A percentile compares a stretch with the other conserved stretches of the same genome.
These are phyloP conservation scores for Pelargonium australe DNA, from an alignment of 441 rosid genomes.

Conservation along the genomic window DNA sequence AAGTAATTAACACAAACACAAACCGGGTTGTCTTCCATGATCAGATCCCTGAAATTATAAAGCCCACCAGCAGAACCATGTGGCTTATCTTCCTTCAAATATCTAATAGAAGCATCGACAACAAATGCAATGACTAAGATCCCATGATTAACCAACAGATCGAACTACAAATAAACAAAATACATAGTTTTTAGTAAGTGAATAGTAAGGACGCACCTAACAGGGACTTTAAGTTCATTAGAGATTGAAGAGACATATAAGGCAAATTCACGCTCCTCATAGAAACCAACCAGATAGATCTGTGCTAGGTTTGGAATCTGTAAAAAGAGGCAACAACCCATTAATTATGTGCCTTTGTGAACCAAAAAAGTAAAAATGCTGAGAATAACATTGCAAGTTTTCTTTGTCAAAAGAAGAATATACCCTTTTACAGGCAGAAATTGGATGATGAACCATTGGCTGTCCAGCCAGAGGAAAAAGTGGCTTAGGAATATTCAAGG, in stretches of 20 bases:
- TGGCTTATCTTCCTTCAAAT: constrained; percentile 81
- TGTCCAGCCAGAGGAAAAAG: constrained; percentile 83
- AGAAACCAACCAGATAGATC: constrained; percentile 75
- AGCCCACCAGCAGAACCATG: constrained; percentile 98
- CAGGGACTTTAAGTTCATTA: constrained; percentile 72
- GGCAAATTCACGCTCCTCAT: constrained; percentile 76
- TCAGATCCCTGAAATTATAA: constrained; percentile 59
- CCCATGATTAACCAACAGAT: not conserved
- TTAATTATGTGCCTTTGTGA: not conserved
- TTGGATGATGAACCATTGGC: constrained; percentile 91
- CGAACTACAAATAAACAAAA: constrained; percentile 10
- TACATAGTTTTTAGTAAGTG: not conserved
- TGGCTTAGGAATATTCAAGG: constrained; percentile 75
- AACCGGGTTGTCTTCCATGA: constrained; percentile 85
- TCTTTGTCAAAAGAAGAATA: constrained; percentile 3
- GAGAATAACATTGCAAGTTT: not conserved
- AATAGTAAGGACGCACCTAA: constrained; percentile 36
- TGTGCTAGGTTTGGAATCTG: constrained; percentile 71
- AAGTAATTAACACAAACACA: not conserved
- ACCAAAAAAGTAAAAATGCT: too few species aligned
- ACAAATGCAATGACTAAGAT: not conserved
- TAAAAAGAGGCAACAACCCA: not conserved
- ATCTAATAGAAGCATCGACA: constrained; percentile 30
- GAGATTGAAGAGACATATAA: constrained; percentile 81
- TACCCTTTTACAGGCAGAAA: constrained; percentile 89